Evolutionary conservation across 768 basidiomycete species (phyloP), one percentile per base, ranked within the genome.

Genomic region (Dictyophora rubrovolvata): DNA sequence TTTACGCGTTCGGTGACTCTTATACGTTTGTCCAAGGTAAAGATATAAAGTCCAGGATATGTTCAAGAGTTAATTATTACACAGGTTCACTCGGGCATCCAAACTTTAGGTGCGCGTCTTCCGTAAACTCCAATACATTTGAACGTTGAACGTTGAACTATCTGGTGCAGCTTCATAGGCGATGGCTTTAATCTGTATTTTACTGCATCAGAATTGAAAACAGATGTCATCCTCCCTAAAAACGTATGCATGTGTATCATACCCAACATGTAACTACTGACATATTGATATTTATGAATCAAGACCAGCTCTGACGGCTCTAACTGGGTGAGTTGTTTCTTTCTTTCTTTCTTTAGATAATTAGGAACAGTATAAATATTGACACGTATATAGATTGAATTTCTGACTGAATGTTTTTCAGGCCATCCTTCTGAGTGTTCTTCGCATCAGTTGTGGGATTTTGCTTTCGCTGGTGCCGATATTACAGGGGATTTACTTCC

Each of bases 1-100:
- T 81, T 33, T 79, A 79, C 62, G 78, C 77, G 6, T 82, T 82
- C 61, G 80, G 79, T 4, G 80, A 81, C 63, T 80, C 79, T 1
- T 82, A 81, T 62, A 75, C 79, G 0, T 81, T 80, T 60, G 78
- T 82, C 0, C 75, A 78, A 64, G 79, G 79, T 0, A 77, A 28
- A 14, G 3, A 51, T 51, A 22, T 51, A 16, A 4, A n/a, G 3
- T 48, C 6, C 21, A 9, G n/a, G 47, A n/a, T 48, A 21, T 8
- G 47, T 21, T n/a, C 47, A 8, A 48, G n/a, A 6, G 6, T 48
- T 21, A 3, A n/a, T 48, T 21, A 21, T 6, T 21, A n/a, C 12
- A 36, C 9, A 49, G 55, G 55, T 8, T 49, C 75, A 1, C 63
- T 64, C 1, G 80, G 79, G 0, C 65, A 65, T 57, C 72, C 77